Conservation (phyloP, 306 rosid species). For the Malus asiatica region DNA sequence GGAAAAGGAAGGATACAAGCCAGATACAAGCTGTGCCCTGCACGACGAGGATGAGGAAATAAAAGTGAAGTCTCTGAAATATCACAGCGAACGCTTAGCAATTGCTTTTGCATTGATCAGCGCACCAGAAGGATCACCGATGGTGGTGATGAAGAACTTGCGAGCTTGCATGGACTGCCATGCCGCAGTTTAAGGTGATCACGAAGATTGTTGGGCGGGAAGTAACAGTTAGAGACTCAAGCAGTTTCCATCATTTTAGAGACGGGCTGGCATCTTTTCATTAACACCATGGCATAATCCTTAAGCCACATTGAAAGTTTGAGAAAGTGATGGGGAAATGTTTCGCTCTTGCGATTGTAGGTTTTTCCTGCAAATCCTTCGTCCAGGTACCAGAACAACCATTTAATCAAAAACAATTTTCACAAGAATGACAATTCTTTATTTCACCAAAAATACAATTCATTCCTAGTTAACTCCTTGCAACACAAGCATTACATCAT, state of each 20-base stretch:
- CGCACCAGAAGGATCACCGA: conserved; percentile 64
- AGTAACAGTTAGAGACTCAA: conserved; percentile 71
- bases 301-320: too few species aligned
- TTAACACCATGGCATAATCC: too few species aligned
- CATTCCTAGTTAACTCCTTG: background rate
- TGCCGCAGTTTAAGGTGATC: conserved; percentile 62
- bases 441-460: background rate
- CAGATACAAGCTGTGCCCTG: conserved; percentile 72
- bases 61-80: conserved; percentile 64
- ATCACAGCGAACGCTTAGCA: conserved; percentile 86
- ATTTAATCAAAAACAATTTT: too few species aligned
- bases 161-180: conserved; percentile 80
- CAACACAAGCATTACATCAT: background rate
- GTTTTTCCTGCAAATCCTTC: too few species aligned
- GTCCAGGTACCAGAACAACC: too few species aligned
- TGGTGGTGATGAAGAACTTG: conserved; percentile 78
- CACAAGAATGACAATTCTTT: background rate
- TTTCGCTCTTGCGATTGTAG: too few species aligned
- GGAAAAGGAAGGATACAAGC: conserved; percentile 68
- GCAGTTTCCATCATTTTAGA: conserved; percentile 70
- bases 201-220: conserved; percentile 47
- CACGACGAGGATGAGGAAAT: conserved; percentile 62
- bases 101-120: conserved; percentile 76
- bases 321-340: too few species aligned
- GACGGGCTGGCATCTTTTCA: conserved; percentile 23